These are phyloP conservation scores for Astrothelium subdiscretum DNA, from an alignment of 495 filamentous ascomycete genomes.

Conservation along the genomic window DNA sequence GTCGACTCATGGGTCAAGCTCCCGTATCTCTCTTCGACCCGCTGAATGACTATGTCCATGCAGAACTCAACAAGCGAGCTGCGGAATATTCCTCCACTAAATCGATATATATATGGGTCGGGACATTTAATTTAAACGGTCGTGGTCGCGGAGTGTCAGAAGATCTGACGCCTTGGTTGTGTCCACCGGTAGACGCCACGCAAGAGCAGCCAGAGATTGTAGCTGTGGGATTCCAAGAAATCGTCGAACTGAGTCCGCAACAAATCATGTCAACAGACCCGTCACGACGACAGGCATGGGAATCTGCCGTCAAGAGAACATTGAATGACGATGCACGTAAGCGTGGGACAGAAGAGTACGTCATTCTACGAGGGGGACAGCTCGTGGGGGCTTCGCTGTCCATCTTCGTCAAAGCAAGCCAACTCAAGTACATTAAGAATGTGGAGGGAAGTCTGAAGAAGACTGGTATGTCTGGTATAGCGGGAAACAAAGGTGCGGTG, in stretches of 20 bases:
- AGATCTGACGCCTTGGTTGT: slow-evolving; percentile 80
- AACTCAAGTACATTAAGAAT: slow-evolving; percentile 75
- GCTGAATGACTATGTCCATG: slow-evolving; percentile 75
- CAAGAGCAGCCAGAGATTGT: slow-evolving; percentile 63
- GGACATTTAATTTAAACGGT: slow-evolving; percentile 94
- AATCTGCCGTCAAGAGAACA: slow-evolving; percentile 62
- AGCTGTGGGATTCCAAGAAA: slow-evolving; percentile 91
- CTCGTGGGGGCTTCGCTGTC: slow-evolving; percentile 87
- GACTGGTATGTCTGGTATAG: slow-evolving; percentile 94
- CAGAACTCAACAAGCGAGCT: slow-evolving; percentile 54
- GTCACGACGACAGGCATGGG: slow-evolving; percentile 71
- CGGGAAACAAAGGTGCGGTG: slow-evolving; percentile 95
- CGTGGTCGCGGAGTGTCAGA: slow-evolving; percentile 59
- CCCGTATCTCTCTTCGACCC: slow-evolving; percentile 86
- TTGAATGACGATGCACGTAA: slow-evolving; percentile 58
- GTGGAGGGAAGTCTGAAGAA: slow-evolving; percentile 95
- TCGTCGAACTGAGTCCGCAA: slow-evolving; percentile 89
- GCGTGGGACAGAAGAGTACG: slow-evolving; percentile 61
- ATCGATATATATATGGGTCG: slow-evolving; percentile 56
- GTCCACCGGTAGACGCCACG: slow-evolving; percentile 38
- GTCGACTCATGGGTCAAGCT: slow-evolving; percentile 67
- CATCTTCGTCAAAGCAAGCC: slow-evolving; percentile 73
- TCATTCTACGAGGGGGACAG: slow-evolving; percentile 81
- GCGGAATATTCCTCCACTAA: slow-evolving; percentile 38
- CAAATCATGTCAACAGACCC: slow-evolving; percentile 99